Conservation (phyloP, 768 basidiomycete species). For the Termitomyces sp. region DNA sequence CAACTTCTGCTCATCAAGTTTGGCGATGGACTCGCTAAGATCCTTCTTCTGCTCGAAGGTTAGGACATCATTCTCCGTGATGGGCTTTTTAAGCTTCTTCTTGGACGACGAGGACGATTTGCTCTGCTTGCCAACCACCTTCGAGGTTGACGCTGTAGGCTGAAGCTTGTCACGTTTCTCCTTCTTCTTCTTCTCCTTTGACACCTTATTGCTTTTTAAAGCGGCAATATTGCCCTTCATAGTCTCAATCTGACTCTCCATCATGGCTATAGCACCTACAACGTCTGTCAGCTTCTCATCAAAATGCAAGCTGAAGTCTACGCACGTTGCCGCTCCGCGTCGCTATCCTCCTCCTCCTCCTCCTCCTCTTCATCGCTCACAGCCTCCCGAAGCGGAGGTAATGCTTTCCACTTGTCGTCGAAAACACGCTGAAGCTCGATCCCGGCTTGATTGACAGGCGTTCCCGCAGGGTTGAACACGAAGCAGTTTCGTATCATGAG, state of each 20-base stretch:
- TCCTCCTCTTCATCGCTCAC: slow-evolving; percentile 66
- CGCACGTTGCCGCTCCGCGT: slow-evolving; percentile 71
- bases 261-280: slow-evolving; percentile 67
- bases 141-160: slow-evolving; percentile 64
- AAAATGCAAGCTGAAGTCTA: slow-evolving; percentile 17
- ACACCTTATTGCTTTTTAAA: slow-evolving; percentile 52
- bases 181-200: slow-evolving; percentile 72
- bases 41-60: slow-evolving; percentile 99
- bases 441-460: slow-evolving; percentile 85
- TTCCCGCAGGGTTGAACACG: slow-evolving; percentile 86
- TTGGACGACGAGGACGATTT: slow-evolving; percentile 43
- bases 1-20: slow-evolving; percentile 79
- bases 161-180: slow-evolving; percentile 51
- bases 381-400: slow-evolving; percentile 61
- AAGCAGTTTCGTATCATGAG: slow-evolving; percentile 95
- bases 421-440: slow-evolving; percentile 83
- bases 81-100: slow-evolving; percentile 66
- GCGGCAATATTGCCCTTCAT: slow-evolving; percentile 70
- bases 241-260: slow-evolving; percentile 81
- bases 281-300: slow-evolving; percentile 21
- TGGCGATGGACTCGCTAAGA: slow-evolving; percentile 89
- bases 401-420: slow-evolving; percentile 84
- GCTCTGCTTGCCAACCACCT: slow-evolving; percentile 49
- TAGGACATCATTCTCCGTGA: slow-evolving; percentile 77
- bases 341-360: slow-evolving; percentile 66